These are phyloP conservation scores for Meyerozyma athensensis DNA, from an alignment of 1,139 yeast species.

Conservation along the genomic window DNA sequence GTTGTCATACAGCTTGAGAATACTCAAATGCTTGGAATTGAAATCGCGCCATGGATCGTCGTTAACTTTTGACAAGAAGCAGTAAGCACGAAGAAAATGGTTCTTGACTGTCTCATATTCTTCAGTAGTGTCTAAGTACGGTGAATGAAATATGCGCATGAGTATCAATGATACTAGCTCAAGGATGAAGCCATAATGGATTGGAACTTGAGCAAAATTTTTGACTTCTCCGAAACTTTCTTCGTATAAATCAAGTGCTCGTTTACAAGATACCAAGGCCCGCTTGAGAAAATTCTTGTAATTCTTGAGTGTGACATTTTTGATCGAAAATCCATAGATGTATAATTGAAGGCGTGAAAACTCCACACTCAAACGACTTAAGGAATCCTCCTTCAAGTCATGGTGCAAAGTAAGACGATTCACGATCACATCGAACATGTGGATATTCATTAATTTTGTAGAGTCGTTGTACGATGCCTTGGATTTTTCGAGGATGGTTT, in stretches of 20 bases:
- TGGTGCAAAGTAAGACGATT: constrained; percentile 7
- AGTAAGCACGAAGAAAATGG: constrained; percentile 25
- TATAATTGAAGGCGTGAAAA: constrained; percentile 39
- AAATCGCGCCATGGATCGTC: constrained; percentile 22
- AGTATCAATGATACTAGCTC: constrained; percentile 32
- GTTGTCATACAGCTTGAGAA: constrained; percentile 27
- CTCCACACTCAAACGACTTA: constrained; percentile 32
- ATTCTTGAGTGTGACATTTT: constrained; percentile 24
- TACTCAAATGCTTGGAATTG: constrained; percentile 25
- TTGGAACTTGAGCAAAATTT: constrained; percentile 33
- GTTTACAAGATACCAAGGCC: constrained; percentile 27
- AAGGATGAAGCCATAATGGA: constrained; percentile 38
- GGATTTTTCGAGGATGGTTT: constrained; percentile 27
- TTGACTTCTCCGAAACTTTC: constrained; percentile 18
- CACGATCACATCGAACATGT: constrained; percentile 42
- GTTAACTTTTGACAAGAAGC: constrained; percentile 16
- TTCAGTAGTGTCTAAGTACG: constrained; percentile 25
- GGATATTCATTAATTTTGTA: constrained; percentile 32
- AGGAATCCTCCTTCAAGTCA: constrained; percentile 25
- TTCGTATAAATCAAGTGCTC: constrained; percentile 22
- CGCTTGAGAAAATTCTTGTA: constrained; percentile 28
- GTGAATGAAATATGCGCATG: constrained; percentile 34
- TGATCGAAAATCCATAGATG: constrained; percentile 32
- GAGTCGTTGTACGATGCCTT: constrained; percentile 21
- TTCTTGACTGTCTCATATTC: constrained; percentile 30